These are phyloP conservation scores for Zalaria sp. DNA, from an alignment of 2,329 filamentous ascomycete species.

Conservation along the genomic window DNA sequence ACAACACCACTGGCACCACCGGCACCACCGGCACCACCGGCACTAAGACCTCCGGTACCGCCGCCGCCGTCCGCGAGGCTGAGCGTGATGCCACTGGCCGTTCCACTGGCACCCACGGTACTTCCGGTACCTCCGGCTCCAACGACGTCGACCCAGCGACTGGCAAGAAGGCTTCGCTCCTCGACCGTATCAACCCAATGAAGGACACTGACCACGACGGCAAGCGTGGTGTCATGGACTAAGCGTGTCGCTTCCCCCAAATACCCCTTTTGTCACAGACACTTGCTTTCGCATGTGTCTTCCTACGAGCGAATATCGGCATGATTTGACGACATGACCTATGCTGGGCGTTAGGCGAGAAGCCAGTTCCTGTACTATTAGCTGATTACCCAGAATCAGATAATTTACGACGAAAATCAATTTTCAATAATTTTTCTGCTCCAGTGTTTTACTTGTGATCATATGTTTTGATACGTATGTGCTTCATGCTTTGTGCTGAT, in stretches of 20 bases:
- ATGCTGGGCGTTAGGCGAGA: too few relatives aligned
- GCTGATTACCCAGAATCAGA: too few relatives aligned
- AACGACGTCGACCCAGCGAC: slow-evolving; percentile 2
- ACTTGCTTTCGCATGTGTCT: too few relatives aligned
- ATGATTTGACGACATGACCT: too few relatives aligned
- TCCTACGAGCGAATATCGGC: too few relatives aligned
- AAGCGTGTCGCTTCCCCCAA: slow-evolving; percentile 8
- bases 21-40: slow-evolving; percentile 2
- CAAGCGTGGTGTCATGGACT: slow-evolving; percentile 40
- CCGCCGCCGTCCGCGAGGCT: slow-evolving; percentile 1
- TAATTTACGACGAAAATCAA: too few relatives aligned
- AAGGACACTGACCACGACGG: slow-evolving; percentile 41
- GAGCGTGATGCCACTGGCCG: slow-evolving; percentile 1
- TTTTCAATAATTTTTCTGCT: too few relatives aligned
- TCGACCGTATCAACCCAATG: slow-evolving; percentile 42
- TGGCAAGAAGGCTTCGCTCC: slow-evolving; percentile 31
- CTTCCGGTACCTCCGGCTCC: slow-evolving; percentile 8
- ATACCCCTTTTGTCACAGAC: too few relatives aligned
- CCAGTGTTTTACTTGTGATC: too few relatives aligned
- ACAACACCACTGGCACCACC: not conserved
- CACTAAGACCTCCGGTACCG: slow-evolving; percentile 4
- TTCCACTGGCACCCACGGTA: slow-evolving; percentile 4
- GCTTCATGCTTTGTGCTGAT: too few relatives aligned
- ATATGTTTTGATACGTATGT: too few relatives aligned
- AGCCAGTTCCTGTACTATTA: too few relatives aligned